Conservation (phyloP, 345 rosid genomes). For the Melastoma malabathricum region DNA sequence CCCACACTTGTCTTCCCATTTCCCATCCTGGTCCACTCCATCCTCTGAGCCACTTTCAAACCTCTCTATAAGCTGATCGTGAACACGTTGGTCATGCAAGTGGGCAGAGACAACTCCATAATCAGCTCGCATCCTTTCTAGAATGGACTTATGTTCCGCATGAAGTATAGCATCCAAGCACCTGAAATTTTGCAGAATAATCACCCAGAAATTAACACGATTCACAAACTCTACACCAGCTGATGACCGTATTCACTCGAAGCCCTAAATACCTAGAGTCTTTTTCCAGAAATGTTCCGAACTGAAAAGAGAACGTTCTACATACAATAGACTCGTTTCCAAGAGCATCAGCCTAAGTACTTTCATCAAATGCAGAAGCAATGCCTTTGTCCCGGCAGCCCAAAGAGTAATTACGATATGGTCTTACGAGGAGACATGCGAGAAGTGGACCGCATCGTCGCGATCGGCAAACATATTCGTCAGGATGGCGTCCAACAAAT, state of each 20-base stretch:
- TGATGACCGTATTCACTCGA: too few species aligned
- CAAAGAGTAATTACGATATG: not conserved
- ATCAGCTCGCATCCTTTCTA: conserved; percentile 73
- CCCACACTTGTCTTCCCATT: not conserved
- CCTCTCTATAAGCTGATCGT: not conserved
- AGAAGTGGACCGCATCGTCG: conserved; percentile 41
- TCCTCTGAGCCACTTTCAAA: not conserved
- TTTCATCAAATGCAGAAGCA: too few species aligned
- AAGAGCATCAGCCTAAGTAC: too few species aligned
- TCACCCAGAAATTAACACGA: not conserved
- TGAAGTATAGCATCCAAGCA: conserved; percentile 78
- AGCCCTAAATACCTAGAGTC: too few species aligned
- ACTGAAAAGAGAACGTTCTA: too few species aligned
- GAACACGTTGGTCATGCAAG: not conserved
- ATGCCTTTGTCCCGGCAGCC: too few species aligned
- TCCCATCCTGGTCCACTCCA: not conserved
- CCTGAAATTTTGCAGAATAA: conserved; percentile 18
- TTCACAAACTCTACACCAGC: too few species aligned
- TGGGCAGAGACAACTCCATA: conserved; percentile 19
- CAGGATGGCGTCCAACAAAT: conserved; percentile 51
- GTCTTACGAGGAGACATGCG: conserved; percentile 58
- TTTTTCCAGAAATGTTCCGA: too few species aligned
- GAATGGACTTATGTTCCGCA: conserved; percentile 68
- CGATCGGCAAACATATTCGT: conserved; percentile 31
- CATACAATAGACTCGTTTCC: too few species aligned